Conservation (phyloP, 2,329 filamentous ascomycete genomes). For the Penicillium sp. region DNA sequence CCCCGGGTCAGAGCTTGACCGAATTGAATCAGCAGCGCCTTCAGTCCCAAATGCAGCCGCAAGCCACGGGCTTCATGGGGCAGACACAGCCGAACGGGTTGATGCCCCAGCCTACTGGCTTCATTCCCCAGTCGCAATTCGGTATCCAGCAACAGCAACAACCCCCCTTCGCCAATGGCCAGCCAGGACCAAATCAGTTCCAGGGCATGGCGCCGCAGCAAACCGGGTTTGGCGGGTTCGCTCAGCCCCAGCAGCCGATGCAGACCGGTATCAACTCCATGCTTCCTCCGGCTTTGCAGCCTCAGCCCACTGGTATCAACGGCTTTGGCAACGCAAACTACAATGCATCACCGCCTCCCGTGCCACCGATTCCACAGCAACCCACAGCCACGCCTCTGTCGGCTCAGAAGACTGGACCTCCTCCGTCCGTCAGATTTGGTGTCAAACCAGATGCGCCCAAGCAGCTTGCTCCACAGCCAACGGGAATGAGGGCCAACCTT, state of each 20-base stretch:
- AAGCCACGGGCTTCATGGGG: conserved; percentile 62
- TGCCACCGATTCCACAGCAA: conserved; percentile 59
- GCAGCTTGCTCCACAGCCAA: conserved; percentile 80
- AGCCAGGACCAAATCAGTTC: conserved; percentile 40
- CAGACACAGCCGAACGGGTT: conserved; percentile 41
- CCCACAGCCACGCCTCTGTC: conserved; percentile 62
- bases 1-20: conserved; percentile 72
- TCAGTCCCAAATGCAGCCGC: conserved; percentile 59
- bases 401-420: conserved; percentile 79
- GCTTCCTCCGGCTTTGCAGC: conserved; percentile 53
- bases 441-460: conserved; percentile 67
- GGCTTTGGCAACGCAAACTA: conserved; percentile 49
- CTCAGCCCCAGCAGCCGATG: conserved; percentile 51
- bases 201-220: conserved; percentile 50
- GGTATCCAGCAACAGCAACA: conserved; percentile 46
- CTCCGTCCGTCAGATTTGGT: conserved; percentile 86
- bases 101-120: conserved; percentile 49
- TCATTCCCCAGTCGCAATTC: conserved; percentile 47
- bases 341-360: conserved; percentile 51
- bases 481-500: conserved; percentile 85
- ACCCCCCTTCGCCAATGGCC: conserved; percentile 23
- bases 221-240: conserved; percentile 53
- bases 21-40: conserved; percentile 67
- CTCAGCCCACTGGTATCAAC: conserved; percentile 51
- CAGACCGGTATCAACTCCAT: conserved; percentile 51